Evolutionary conservation across 208 protist species (phyloP).

Genomic region (Trypanosoma theileri): DNA sequence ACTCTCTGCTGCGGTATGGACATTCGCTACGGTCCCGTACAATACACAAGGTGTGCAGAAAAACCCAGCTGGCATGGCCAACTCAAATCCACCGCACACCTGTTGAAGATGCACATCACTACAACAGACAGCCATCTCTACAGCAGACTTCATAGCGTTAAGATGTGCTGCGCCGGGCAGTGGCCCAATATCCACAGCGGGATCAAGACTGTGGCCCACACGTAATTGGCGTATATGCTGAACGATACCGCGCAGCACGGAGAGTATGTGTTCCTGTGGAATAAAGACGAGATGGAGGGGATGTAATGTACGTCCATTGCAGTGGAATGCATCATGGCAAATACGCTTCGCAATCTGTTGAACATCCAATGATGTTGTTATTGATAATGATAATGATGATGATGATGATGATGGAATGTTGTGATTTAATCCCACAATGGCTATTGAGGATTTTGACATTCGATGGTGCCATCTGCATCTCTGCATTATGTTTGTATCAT

Average conservation of each 20-base stretch:
- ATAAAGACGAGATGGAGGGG: constrained; percentile 33
- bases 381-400: not conserved
- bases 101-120: constrained; percentile 24
- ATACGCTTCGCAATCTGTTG: constrained; percentile 4
- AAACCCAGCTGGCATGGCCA: constrained; percentile 27
- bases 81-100: constrained; percentile 43
- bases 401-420: too few relatives aligned
- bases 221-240: constrained; percentile 15
- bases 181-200: constrained; percentile 25
- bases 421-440: constrained; percentile 4
- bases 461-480: constrained; percentile 13
- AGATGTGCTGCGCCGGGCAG: constrained; percentile 26
- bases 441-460: constrained; percentile 8
- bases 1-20: not conserved
- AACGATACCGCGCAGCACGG: constrained; percentile 29
- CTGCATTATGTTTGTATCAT: not conserved
- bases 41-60: constrained; percentile 40
- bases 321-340: constrained; percentile 22
- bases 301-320: constrained; percentile 16
- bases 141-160: constrained; percentile 16
- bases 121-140: constrained; percentile 11
- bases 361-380: not conserved
- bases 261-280: constrained; percentile 17
- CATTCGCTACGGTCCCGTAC: constrained; percentile 19
- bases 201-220: constrained; percentile 42